Evolutionary conservation across 176 grass and related monocot genomes (phyloP), one percentile per base, ranked within the genome.

Genomic region (Puccinellia tenuiflora): DNA sequence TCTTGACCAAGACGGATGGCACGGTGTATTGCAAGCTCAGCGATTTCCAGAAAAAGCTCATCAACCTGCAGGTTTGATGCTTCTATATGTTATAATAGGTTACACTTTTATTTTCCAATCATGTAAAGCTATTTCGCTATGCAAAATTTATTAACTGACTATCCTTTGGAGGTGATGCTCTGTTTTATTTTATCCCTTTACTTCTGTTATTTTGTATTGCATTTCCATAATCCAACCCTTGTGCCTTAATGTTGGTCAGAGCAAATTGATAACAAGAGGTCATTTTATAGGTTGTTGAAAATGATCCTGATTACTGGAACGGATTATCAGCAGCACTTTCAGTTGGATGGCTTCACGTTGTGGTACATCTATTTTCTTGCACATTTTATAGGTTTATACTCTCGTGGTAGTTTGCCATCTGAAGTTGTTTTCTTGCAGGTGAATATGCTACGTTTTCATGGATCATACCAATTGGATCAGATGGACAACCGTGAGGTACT

Each of bases 381-480:
- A 54, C 2, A 21, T 57, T 61, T 61, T 85, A 66, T 37, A 81
- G n/a, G 39, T 77, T 48, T 75, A 50, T 79, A 69, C 63, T 77
- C 76, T 77, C 77, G 66, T 78, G 54, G 69, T 68, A 55, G 54
- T 18, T 35, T 90, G 9, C 62, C 81, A 54, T 56, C 73, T 68
- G 45, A 84, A 72, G 77, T 40, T 88, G 7, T 64, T 79, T 73
- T 88, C 80, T 88, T 93, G 48, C 79, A 98, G 96, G 92, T 93
- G 67, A 98, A 93, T 73, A 88, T 95, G 91, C 83, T 98, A 67
- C 87, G 90, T 73, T 86, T 93, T 77, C 96, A 98, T 93, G 96
- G 96, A 88, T 98, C 96, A 53, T 98, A 98, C 73, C 85, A 92
- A 75, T 84, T 91, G 79, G 96, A 95, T 85, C 96, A 98, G 87